Conservation (phyloP, 176 grass and related monocot species). For the Chloris gayana region DNA sequence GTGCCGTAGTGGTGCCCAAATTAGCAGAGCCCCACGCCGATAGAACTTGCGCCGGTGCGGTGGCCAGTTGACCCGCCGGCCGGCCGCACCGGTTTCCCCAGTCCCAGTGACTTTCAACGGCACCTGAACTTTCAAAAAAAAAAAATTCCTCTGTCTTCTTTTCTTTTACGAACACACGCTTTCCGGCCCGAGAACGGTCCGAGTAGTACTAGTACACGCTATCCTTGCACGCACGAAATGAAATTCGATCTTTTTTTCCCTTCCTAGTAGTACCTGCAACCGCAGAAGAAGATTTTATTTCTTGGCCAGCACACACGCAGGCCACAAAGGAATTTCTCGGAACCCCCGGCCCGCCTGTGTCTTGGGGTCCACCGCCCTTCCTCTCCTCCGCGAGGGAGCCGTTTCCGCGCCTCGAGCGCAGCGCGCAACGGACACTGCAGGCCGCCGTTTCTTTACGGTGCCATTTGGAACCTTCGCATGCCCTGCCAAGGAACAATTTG, state of each 20-base stretch:
- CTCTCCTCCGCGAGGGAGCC: background rate
- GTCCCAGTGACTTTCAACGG: background rate
- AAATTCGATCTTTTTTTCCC: background rate
- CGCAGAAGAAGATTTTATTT: background rate
- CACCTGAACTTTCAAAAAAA: background rate
- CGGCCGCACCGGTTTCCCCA: background rate
- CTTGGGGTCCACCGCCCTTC: background rate
- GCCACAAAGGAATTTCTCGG: background rate
- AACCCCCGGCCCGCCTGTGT: background rate
- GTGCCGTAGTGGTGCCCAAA: background rate
- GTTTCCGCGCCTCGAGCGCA: constrained; percentile 5
- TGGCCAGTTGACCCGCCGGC: background rate
- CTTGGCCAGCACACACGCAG: background rate
- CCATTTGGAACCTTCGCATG: constrained; percentile 13
- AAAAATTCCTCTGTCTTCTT: background rate
- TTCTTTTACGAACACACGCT: background rate
- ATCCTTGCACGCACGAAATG: no score
- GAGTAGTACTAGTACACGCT: background rate
- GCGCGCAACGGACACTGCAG: background rate
- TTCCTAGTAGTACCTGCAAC: no score
- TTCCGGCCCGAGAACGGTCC: background rate
- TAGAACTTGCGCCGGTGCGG: background rate
- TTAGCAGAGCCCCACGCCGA: background rate
- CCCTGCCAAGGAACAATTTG: background rate
- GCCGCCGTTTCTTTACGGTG: background rate